phyloP scores from a whole-genome alignment of 257 asterid genomes.

The Anisodus tanguticus region DNA sequence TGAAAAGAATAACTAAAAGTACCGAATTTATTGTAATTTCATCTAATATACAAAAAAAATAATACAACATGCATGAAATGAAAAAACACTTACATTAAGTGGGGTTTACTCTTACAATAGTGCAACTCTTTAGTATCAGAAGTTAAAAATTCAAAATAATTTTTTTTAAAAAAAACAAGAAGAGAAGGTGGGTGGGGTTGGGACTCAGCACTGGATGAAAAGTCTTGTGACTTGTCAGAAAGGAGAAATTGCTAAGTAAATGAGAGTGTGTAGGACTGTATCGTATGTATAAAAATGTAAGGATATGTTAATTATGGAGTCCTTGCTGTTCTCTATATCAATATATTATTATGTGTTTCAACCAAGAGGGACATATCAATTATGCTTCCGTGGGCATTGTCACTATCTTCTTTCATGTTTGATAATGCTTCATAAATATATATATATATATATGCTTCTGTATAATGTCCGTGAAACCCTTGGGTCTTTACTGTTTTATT shows the following conservation, averaged over 20 bases:
- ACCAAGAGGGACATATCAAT: conserved; percentile 19
- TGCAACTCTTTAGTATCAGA: too few species aligned
- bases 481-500: neutral
- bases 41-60: too few species aligned
- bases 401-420: neutral
- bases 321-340: neutral
- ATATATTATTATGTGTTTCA: neutral
- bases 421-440: neutral
- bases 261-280: neutral
- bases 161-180: neutral
- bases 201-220: neutral
- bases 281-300: neutral
- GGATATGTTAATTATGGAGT: neutral
- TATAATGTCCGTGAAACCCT: neutral
- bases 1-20: too few species aligned
- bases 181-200: neutral
- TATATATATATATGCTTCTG: too few species aligned
- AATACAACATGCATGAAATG: too few species aligned
- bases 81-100: too few species aligned
- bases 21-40: too few species aligned
- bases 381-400: neutral
- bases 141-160: too few species aligned
- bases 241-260: neutral
- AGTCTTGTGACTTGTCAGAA: conserved; percentile 20
- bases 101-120: too few species aligned